Evolutionary conservation across 2,329 filamentous ascomycete species (phyloP).

Genomic region (Aspergillus oerlinghausenensis): DNA sequence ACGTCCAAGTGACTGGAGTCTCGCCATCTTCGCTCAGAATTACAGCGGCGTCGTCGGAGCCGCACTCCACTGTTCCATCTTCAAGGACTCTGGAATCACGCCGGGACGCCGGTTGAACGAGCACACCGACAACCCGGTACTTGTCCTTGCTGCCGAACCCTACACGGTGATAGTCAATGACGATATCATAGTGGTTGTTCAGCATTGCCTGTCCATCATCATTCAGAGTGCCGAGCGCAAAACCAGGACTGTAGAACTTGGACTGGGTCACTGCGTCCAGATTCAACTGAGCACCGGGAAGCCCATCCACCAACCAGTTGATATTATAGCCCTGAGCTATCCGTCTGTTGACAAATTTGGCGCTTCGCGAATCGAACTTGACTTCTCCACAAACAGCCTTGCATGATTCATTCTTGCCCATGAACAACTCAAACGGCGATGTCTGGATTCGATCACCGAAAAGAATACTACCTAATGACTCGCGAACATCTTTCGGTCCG

Average conservation of each 20-base stretch:
- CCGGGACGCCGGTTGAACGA: conserved; percentile 76
- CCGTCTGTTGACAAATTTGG: conserved; percentile 74
- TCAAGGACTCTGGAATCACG: conserved; percentile 51
- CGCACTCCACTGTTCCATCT: conserved; percentile 59
- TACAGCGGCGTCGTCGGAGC: conserved; percentile 53
- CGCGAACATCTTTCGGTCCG: conserved; percentile 73
- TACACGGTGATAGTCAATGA: conserved; percentile 86
- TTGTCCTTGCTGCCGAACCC: conserved; percentile 52
- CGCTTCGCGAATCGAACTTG: conserved; percentile 61
- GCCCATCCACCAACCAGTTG: conserved; percentile 92
- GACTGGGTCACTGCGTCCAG: conserved; percentile 70
- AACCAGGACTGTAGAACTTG: conserved; percentile 87
- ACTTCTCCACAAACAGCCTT: conserved; percentile 68
- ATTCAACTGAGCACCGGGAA: conserved; percentile 83
- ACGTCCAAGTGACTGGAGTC: conserved; percentile 77
- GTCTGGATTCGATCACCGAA: conserved; percentile 97
- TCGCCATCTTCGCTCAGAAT: conserved; percentile 59
- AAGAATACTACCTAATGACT: conserved; percentile 90
- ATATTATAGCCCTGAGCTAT: conserved; percentile 85
- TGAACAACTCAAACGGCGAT: conserved; percentile 85
- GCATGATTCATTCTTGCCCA: conserved; percentile 84
- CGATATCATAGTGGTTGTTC: conserved; percentile 95
- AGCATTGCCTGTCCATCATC: conserved; percentile 57
- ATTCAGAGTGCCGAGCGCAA: conserved; percentile 63
- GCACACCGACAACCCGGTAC: conserved; percentile 84